Conservation (phyloP, 1,284 basidiomycete genomes). For the Singerocomus inundabilis region DNA sequence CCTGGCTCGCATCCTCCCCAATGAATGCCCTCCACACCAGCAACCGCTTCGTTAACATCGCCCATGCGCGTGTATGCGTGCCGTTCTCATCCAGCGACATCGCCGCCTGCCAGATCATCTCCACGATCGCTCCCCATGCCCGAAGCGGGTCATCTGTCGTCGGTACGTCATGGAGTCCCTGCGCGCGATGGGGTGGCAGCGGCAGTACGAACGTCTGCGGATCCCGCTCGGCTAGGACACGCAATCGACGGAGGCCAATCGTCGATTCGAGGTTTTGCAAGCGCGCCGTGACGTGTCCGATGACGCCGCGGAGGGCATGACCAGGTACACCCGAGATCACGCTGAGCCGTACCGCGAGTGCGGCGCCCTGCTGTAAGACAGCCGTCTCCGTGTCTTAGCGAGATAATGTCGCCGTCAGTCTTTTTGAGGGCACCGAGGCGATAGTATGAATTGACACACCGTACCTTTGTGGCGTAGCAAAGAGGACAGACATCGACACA, state of each 20-base stretch:
- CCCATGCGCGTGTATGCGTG: not conserved
- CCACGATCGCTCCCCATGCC: conserved; percentile 55
- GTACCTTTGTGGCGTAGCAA: conserved; percentile 38
- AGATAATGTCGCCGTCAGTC: not conserved
- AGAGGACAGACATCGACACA: conserved; percentile 51
- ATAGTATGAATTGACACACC: not conserved
- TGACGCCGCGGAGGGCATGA: conserved; percentile 22
- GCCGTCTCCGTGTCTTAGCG: conserved; percentile 19
- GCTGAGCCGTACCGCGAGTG: conserved; percentile 22
- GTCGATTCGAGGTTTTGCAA: conserved; percentile 41
- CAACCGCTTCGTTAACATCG: not conserved
- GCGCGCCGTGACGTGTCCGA: conserved; percentile 35
- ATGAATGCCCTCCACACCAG: conserved; percentile 24
- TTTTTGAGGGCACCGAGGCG: not conserved
- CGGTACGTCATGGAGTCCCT: conserved; percentile 38
- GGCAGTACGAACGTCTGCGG: not conserved
- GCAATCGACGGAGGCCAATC: conserved; percentile 8
- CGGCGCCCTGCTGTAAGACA: conserved; percentile 21
- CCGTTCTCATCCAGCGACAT: conserved; percentile 26
- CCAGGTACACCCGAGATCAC: conserved; percentile 6
- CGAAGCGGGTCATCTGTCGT: conserved; percentile 26
- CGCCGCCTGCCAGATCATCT: conserved; percentile 43
- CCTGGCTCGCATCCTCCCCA: conserved; percentile 33
- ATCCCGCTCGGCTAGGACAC: not conserved
- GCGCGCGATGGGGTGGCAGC: conserved; percentile 39